Evolutionary conservation across 2,329 filamentous ascomycete genomes (phyloP).

Genomic region (Hymenoscyphus salicellus): DNA sequence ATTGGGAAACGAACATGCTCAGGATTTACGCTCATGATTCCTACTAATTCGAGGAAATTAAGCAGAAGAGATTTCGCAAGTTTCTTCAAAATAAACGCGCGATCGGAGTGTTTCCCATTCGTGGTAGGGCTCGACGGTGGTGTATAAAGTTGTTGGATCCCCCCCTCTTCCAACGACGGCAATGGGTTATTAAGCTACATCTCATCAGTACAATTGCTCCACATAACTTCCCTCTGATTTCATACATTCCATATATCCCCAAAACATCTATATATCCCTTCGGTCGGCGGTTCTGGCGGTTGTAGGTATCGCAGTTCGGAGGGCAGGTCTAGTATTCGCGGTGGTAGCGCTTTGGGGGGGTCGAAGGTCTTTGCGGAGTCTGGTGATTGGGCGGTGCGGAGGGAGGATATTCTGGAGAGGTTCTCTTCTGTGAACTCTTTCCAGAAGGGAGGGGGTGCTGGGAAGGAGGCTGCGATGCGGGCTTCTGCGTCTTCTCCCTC

Average conservation of each 20-base stretch:
- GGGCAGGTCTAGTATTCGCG: slow-evolving; percentile 30
- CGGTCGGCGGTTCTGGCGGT: slow-evolving; percentile 70
- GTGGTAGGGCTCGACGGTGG: slow-evolving; percentile 36
- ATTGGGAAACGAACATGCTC: slow-evolving; percentile 44
- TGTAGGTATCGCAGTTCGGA: slow-evolving; percentile 73
- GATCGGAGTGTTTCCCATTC: slow-evolving; percentile 56
- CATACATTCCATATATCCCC: slow-evolving; percentile 61
- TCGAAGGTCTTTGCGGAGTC: slow-evolving; percentile 10
- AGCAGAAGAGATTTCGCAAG: slow-evolving; percentile 81
- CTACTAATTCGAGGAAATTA: slow-evolving; percentile 82
- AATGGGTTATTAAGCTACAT: slow-evolving; percentile 57
- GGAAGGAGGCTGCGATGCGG: slow-evolving; percentile 66
- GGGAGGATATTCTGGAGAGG: slow-evolving; percentile 54
- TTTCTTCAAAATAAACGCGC: slow-evolving; percentile 67
- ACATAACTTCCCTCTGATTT: slow-evolving; percentile 1
- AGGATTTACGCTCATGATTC: slow-evolving; percentile 66
- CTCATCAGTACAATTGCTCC: slow-evolving; percentile 19
- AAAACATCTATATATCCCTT: slow-evolving; percentile 73
- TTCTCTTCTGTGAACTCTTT: slow-evolving; percentile 80
- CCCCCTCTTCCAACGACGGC: slow-evolving; percentile 65
- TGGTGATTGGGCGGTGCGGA: slow-evolving; percentile 38
- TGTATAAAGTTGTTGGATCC: slow-evolving; percentile 66
- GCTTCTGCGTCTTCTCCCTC: slow-evolving; percentile 50
- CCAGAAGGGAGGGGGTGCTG: slow-evolving; percentile 87
- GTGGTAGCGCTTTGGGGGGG: slow-evolving; percentile 30